phyloP scores from a whole-genome alignment of 2,329 filamentous ascomycete genomes.

The Aureobasidium sp. region DNA sequence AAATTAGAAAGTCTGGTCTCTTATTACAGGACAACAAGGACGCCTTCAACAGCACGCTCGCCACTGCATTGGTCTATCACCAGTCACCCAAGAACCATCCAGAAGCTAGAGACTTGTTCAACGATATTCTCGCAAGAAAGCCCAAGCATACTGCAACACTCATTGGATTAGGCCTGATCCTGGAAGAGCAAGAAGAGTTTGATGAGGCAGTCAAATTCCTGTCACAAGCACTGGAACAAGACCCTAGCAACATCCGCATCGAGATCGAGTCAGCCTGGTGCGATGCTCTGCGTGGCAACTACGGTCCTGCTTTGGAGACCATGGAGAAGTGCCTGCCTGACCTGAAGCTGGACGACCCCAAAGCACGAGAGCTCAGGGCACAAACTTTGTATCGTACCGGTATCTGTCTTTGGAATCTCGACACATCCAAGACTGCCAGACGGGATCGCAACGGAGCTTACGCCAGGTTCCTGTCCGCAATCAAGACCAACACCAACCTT shows the following conservation, averaged over 20 bases:
- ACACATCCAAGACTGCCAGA: conserved; percentile 63
- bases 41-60: conserved; percentile 67
- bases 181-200: conserved; percentile 89
- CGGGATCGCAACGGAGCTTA: conserved; percentile 79
- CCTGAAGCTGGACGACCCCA: conserved; percentile 53
- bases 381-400: conserved; percentile 83
- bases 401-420: conserved; percentile 76
- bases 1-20: conserved; percentile 60
- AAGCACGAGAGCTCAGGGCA: conserved; percentile 64
- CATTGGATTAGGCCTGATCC: conserved; percentile 82
- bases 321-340: conserved; percentile 61
- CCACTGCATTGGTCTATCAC: conserved; percentile 80
- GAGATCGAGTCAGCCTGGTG: conserved; percentile 89
- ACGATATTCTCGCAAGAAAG: conserved; percentile 69
- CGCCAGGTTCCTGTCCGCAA: conserved; percentile 67
- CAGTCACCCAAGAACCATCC: conserved; percentile 83
- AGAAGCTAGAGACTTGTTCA: conserved; percentile 80
- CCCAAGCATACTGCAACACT: conserved; percentile 69
- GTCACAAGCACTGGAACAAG: conserved; percentile 62
- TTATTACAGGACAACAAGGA: conserved; percentile 62
- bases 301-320: conserved; percentile 57
- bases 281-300: conserved; percentile 72
- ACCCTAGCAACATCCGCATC: conserved; percentile 67
- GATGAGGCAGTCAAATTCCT: conserved; percentile 74
- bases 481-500: conserved; percentile 80